Percentiles rank a stretch among this genome's conserved stretches.
Evolutionary conservation across 163 green algal species (phyloP).

Genomic region (Smithsoniella earleae): DNA sequence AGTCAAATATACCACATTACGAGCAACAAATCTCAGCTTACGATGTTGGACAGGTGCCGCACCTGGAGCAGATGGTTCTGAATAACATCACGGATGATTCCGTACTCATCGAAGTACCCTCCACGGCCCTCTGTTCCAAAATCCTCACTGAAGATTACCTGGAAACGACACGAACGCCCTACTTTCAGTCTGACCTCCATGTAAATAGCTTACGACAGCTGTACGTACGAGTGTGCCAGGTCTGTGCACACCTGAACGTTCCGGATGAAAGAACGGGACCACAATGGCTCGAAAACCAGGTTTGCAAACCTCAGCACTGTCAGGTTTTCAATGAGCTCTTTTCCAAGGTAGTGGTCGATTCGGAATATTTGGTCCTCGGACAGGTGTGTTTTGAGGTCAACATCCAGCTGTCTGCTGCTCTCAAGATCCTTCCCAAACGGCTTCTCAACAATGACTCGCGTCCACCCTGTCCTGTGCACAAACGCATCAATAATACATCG

Average conservation of each 20-base stretch:
- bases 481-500: constrained; percentile 3
- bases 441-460: constrained; percentile 96
- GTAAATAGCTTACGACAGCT: too few species aligned
- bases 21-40: too few species aligned
- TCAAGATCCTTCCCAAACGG: constrained; percentile 83
- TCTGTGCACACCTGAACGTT: constrained; percentile 91
- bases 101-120: constrained; percentile 97
- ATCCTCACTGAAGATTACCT: constrained; percentile 94
- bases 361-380: constrained; percentile 92
- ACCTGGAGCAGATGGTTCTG: constrained; percentile 96
- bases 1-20: too few species aligned
- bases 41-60: too few species aligned
- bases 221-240: too few species aligned
- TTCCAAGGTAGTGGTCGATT: constrained; percentile 95
- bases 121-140: constrained; percentile 94
- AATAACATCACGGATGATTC: constrained; percentile 97
- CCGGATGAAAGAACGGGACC: constrained; percentile 85
- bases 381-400: constrained; percentile 63
- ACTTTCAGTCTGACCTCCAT: too few species aligned
- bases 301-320: constrained; percentile 94
- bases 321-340: constrained; percentile 96
- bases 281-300: constrained; percentile 96
- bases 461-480: constrained; percentile 70
- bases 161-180: too few species aligned
- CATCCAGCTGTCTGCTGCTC: constrained; percentile 58